A percentile compares a stretch with the other conserved stretches of the same genome.
Evolutionary conservation across 495 filamentous ascomycete species (phyloP).

Genomic region (Lasiosphaeriaceae sp.): DNA sequence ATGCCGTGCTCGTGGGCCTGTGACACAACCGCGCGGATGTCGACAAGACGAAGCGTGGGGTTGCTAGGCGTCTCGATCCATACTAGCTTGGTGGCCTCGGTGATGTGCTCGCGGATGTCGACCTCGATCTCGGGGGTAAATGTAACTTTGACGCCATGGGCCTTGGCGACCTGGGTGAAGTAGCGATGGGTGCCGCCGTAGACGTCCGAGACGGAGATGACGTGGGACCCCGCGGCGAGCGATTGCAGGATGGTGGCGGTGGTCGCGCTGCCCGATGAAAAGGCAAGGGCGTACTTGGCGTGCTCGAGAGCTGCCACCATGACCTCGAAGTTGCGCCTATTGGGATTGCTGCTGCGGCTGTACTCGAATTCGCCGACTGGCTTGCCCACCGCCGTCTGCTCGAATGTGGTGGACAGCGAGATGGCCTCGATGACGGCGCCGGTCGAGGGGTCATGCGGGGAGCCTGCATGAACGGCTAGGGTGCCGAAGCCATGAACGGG

Average conservation of each 20-base stretch:
- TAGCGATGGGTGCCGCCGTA: constrained; percentile 98
- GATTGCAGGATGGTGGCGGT: constrained; percentile 92
- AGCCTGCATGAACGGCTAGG: constrained; percentile 87
- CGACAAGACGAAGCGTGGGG: constrained; percentile 85
- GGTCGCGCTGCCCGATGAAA: constrained; percentile 89
- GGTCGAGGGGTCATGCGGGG: constrained; percentile 83
- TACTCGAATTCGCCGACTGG: constrained; percentile 90
- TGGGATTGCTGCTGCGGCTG: constrained; percentile 86
- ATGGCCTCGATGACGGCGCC: constrained; percentile 96
- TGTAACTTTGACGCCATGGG: constrained; percentile 90
- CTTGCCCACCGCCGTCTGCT: constrained; percentile 76
- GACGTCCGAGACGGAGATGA: constrained; percentile 93
- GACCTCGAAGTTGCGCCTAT: constrained; percentile 87
- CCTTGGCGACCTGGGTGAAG: constrained; percentile 95
- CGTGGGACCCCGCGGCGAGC: constrained; percentile 85
- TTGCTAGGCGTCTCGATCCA: constrained; percentile 98
- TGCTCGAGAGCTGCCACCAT: constrained; percentile 90
- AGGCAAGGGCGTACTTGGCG: constrained; percentile 89
- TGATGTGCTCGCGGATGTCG: constrained; percentile 77
- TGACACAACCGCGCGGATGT: constrained; percentile 78
- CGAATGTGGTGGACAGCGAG: constrained; percentile 91
- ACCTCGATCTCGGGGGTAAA: constrained; percentile 89
- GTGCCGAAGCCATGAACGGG: constrained; percentile 72
- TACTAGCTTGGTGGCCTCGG: constrained; percentile 84
- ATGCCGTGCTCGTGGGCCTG: constrained; percentile 86